Evolutionary conservation across 176 grass and related monocot genomes (phyloP).

Genomic region (Triticum timopheevii): DNA sequence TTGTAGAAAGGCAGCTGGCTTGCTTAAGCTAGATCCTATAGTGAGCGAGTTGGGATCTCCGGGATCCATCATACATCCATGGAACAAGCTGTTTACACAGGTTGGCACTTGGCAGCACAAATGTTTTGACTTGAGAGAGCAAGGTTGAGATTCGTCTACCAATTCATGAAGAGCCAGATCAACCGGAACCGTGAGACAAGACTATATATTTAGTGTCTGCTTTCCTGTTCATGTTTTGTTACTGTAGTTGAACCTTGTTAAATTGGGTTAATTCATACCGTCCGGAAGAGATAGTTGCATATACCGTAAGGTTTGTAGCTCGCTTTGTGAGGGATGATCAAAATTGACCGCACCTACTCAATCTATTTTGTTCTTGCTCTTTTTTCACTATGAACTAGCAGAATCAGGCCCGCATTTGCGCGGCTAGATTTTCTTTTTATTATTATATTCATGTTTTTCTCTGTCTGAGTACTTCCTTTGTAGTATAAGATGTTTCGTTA

Average conservation of each 20-base stretch:
- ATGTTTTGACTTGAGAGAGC: slow-evolving; percentile 8
- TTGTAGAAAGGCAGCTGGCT: neutral
- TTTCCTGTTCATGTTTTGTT: slow-evolving; percentile 21
- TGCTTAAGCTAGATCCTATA: neutral
- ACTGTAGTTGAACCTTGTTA: neutral
- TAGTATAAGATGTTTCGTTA: too few relatives aligned
- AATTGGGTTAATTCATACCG: slow-evolving; percentile 35
- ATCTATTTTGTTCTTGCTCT: neutral
- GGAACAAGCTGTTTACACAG: neutral
- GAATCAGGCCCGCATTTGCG: too few relatives aligned
- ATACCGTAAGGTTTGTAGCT: slow-evolving; percentile 20
- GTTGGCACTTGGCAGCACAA: slow-evolving; percentile 8
- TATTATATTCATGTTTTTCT: too few relatives aligned
- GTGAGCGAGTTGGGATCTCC: neutral
- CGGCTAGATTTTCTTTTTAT: too few relatives aligned
- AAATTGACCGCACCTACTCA: neutral
- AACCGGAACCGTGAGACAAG: neutral
- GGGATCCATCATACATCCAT: slow-evolving; percentile 23
- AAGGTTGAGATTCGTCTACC: slow-evolving; percentile 18
- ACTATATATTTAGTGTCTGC: neutral
- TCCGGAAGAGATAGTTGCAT: slow-evolving; percentile 16
- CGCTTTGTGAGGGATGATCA: slow-evolving; percentile 4
- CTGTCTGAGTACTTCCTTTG: too few relatives aligned
- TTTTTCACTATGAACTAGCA: too few relatives aligned
- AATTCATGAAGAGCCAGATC: slow-evolving; percentile 26